Base-by-base conservation (phyloP, 176 grass and related monocot genomes). In the Stipa capillata region DNA sequence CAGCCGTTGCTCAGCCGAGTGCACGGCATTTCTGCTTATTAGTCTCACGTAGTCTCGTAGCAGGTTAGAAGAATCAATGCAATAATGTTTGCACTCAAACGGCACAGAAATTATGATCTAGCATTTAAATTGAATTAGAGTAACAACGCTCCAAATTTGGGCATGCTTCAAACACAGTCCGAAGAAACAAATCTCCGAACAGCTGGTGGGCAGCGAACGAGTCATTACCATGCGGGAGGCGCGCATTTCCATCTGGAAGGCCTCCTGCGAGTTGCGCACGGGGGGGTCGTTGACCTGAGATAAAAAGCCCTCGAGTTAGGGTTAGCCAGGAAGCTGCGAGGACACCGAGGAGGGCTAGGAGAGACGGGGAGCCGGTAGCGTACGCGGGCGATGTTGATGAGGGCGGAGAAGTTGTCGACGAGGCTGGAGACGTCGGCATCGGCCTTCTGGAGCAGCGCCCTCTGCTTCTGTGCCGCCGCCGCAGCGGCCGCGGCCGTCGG, bases 211-310 rank as follows among this genome's bases (percentile, higher is more conserved):
- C 27, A 35, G 69, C 3, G 5, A 79, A 24, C 18, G 23, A 42
- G 41, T 33, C 0, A 15, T 33, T 81, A 89, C 82, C 82, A 89
- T 85, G 45, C 76, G 87, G 36, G 82, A 23, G 29, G 88, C 85
- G 6, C 83, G 85, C 41, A 91, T 90, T 75, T 91, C 91, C 91
- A 91, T 94, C 85, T 91, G 88, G 50, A 94, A 94, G 18, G 82
- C 85, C 77, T 93, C 91, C 89, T 94, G 86, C 18, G 96, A 87
- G 87, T 98, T 94, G 16, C 90, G 89, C 47, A 94, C 87, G 16
- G 95, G 92, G 23, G 89, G 87, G 8, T 98, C 95, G 73, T 78
- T 94, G 52, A 98, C 92, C 95, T 98, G 84, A 25, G 35, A 16
- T 2, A 32, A 3, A 6, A 24, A 29, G 54, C 0, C 28, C 4